Evolutionary conservation across 208 protist genomes (phyloP), one percentile per base, ranked within the genome.

Genomic region (Trypanosoma congolense): DNA sequence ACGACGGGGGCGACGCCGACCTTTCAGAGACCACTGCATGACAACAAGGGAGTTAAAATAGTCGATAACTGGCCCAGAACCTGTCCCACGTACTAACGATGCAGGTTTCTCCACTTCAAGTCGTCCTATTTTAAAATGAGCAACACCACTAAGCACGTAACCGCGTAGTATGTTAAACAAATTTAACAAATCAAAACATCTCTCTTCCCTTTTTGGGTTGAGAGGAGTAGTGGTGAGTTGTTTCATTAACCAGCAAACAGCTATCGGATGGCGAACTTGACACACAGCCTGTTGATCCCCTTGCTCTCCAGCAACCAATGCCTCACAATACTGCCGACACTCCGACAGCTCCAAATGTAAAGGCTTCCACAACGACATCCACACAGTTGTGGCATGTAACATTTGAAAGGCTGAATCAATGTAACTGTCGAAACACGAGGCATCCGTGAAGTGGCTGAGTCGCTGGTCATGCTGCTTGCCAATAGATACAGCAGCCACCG

Each of bases 321-420:
- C 30, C 21, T 68, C 58, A 2, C 38, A 19, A 43, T 56, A 61
- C 10, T 36, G 25, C 45, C 54, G 53, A 30, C 35, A 60, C 2
- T 38, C 43, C 16, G 16, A 24, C 61, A 68, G 43, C 24, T 68
- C 61, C 38, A 68, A 31, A n/a, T 33, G 6, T 10, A 68, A 36
- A 2, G 61, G 61, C 30, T 42, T 44, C 61, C 61, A 68, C 9
- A 61, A 26, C 10, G 54, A 61, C 5, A 61, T 6, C 61, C 61
- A 68, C 26, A 18, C 1, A 14, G 40, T 26, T 24, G 12, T 18
- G 4, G 26, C 25, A 19, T 21, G 25, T n/a, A 49, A 1, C 9
- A 56, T 40, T 31, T 56, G 36, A 14, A 56, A 9, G 16, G 58
- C 35, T 16, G 30, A 28, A 16, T 5, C 22, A 2, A 57, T 12